These are phyloP conservation scores for Halophytophthora batemanensis DNA, from an alignment of 352 stramenopile species.

Conservation along the genomic window DNA sequence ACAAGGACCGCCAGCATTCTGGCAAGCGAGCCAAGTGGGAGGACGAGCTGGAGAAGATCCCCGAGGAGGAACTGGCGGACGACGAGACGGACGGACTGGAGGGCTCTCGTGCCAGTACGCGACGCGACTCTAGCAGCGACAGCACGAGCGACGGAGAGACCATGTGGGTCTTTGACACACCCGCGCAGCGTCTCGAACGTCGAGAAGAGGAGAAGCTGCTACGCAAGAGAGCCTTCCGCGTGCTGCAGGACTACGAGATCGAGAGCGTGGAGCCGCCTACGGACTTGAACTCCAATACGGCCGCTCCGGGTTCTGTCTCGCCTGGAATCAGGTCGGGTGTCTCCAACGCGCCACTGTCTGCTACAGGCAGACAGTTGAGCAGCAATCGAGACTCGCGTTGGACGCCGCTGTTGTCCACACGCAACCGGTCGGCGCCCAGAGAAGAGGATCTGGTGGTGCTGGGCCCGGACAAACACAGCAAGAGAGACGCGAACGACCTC, in stretches of 20 bases:
- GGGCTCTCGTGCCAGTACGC: constrained; percentile 10
- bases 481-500: constrained; percentile 12
- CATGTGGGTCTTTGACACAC: constrained; percentile 52
- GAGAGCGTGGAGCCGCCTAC: constrained; percentile 21
- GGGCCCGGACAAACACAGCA: constrained; percentile 13
- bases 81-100: constrained; percentile 19
- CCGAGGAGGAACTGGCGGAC: constrained; percentile 16
- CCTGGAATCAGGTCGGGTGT: constrained; percentile 22
- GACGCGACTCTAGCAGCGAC: constrained; percentile 8
- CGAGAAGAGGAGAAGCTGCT: constrained; percentile 51
- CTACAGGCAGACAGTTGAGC: constrained; percentile 12
- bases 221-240: constrained; percentile 49
- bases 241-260: constrained; percentile 53
- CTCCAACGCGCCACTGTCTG: constrained; percentile 14
- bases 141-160: constrained; percentile 37
- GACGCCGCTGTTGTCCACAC: constrained; percentile 24
- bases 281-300: constrained; percentile 9
- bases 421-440: constrained; percentile 17
- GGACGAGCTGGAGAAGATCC: constrained; percentile 20
- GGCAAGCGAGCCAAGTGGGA: constrained; percentile 7
- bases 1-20: constrained; percentile 12
- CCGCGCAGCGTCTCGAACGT: constrained; percentile 45
- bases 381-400: constrained; percentile 27
- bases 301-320: constrained; percentile 15
- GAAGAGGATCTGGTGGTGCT: constrained; percentile 40